Evolutionary conservation across 306 rosid species (phyloP).

Genomic region (Vigna nakashimae): DNA sequence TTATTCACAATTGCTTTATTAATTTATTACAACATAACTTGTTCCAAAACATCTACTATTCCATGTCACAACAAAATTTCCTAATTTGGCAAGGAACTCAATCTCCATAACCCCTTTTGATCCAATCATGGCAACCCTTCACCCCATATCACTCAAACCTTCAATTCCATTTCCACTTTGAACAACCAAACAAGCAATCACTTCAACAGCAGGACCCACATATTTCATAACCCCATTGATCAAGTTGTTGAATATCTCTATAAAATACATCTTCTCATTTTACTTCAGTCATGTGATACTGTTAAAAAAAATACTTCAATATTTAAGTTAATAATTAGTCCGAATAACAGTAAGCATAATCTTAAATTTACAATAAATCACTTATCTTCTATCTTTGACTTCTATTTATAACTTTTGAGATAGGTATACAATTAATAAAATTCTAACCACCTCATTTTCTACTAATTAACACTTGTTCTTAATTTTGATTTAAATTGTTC

Average conservation of each 20-base stretch:
- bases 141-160: not conserved
- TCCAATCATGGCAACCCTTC: not conserved
- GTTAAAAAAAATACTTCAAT: too few species aligned
- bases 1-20: constrained; percentile 23
- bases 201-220: constrained; percentile 8
- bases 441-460: too few species aligned
- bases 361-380: too few species aligned
- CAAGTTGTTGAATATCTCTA: not conserved
- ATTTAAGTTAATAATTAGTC: too few species aligned
- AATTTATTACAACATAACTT: constrained; percentile 2
- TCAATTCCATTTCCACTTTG: not conserved
- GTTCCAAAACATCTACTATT: constrained; percentile 1
- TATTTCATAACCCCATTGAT: not conserved
- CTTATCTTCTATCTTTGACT: rapidly evolving
- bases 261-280: rapidly evolving
- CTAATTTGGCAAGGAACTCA: constrained; percentile 36
- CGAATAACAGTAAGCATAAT: too few species aligned
- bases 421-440: rapidly evolving
- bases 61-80: constrained; percentile 40
- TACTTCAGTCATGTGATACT: rapidly evolving
- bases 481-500: too few species aligned
- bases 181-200: not conserved
- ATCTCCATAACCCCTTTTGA: not conserved
- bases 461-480: rapidly evolving
- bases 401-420: too few species aligned